A percentile compares a stretch with the other conserved stretches of the same genome.
These are phyloP conservation scores for Vitis cinerea DNA, from an alignment of 164 flowering plant genomes.

Conservation along the genomic window DNA sequence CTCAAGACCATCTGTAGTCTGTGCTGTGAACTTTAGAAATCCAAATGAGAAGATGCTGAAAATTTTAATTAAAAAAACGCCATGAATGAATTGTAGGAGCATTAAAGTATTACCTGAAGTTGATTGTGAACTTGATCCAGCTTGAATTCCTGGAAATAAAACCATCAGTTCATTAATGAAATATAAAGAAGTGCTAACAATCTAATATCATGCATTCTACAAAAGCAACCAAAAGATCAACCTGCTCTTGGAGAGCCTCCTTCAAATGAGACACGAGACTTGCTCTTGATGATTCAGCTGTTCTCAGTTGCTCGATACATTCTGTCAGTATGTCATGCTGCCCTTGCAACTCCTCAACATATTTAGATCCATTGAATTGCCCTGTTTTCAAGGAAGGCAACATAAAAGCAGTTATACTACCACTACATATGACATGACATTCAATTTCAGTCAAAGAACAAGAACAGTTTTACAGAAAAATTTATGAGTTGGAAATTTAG, in stretches of 20 bases:
- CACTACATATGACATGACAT: too few species aligned
- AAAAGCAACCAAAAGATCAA: slow-evolving; percentile 15
- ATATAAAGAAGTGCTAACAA: too few species aligned
- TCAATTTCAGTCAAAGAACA: too few species aligned
- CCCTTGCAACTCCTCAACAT: slow-evolving; percentile 65
- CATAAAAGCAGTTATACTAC: too few species aligned
- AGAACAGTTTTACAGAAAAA: too few species aligned
- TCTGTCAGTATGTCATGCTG: slow-evolving; percentile 62
- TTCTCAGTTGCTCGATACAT: slow-evolving; percentile 65
- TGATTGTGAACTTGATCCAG: slow-evolving; percentile 59
- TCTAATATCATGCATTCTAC: too few species aligned
- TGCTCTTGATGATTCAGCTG: slow-evolving; percentile 66
- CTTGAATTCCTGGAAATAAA: slow-evolving; percentile 62
- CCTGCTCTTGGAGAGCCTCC: slow-evolving; percentile 93
- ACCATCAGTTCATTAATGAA: slow-evolving; percentile 9
- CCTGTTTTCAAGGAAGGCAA: slow-evolving; percentile 33
- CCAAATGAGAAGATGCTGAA: background rate
- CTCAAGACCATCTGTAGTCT: too few species aligned
- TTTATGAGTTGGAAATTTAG: too few species aligned
- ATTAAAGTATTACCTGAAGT: slow-evolving; percentile 52
- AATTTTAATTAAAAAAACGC: too few species aligned
- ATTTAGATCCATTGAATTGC: slow-evolving; percentile 41
- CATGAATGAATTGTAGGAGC: background rate
- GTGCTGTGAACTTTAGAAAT: too few species aligned
- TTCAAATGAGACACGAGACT: slow-evolving; percentile 67